phyloP scores from a whole-genome alignment of 2,329 filamentous ascomycete species.

The Aspergillus nomiae region DNA sequence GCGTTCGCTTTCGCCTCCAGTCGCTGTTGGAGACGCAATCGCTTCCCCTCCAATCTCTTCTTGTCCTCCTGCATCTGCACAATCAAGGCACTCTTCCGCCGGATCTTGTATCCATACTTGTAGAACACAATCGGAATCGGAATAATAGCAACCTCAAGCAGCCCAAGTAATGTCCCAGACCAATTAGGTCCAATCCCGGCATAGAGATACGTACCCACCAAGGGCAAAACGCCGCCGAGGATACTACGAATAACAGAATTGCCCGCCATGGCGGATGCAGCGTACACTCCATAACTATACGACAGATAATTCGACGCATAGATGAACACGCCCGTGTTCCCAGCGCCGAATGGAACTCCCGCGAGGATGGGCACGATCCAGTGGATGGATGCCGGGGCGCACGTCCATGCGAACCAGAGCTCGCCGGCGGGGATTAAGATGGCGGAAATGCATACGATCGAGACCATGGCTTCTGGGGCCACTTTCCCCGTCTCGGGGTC shows the following conservation, averaged over 20 bases:
- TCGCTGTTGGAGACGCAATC: slow-evolving; percentile 23
- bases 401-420: slow-evolving; percentile 87
- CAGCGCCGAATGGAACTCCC: slow-evolving; percentile 75
- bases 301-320: slow-evolving; percentile 81
- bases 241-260: slow-evolving; percentile 74
- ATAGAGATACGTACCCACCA: slow-evolving; percentile 76
- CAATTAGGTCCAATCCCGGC: slow-evolving; percentile 69
- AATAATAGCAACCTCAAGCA: slow-evolving; percentile 72
- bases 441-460: slow-evolving; percentile 76
- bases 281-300: slow-evolving; percentile 76
- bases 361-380: slow-evolving; percentile 80
- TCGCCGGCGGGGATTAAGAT: slow-evolving; percentile 75
- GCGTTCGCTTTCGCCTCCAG: slow-evolving; percentile 12
- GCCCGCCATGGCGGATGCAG: slow-evolving; percentile 76
- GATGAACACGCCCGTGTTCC: slow-evolving; percentile 78
- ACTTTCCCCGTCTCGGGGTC: slow-evolving; percentile 75
- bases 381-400: slow-evolving; percentile 72
- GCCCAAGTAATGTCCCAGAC: slow-evolving; percentile 73
- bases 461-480: slow-evolving; percentile 77
- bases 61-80: slow-evolving; percentile 59
- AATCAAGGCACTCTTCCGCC: slow-evolving; percentile 59
- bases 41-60: slow-evolving; percentile 48
- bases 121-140: slow-evolving; percentile 83
- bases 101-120: slow-evolving; percentile 58
- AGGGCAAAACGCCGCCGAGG: slow-evolving; percentile 75